Conservation (phyloP, 2,329 filamentous ascomycete species). For the Aspergillus sp. region DNA sequence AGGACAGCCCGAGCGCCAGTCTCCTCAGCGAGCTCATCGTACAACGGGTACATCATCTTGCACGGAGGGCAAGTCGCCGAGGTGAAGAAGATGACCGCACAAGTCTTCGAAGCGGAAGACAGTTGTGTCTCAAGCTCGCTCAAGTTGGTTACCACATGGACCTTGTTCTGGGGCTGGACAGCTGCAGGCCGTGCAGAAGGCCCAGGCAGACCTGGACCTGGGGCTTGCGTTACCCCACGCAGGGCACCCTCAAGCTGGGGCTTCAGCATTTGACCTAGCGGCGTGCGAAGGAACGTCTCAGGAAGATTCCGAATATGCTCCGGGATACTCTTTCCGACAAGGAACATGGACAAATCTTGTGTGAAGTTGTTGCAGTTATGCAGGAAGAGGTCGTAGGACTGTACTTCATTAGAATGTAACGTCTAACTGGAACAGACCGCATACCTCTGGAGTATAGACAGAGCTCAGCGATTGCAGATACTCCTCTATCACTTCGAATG, state of each 20-base stretch:
- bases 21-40: slow-evolving; percentile 75
- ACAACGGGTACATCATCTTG: slow-evolving; percentile 77
- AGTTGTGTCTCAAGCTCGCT: slow-evolving; percentile 63
- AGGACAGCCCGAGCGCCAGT: slow-evolving; percentile 66
- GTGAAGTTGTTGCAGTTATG: slow-evolving; percentile 99
- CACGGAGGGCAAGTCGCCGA: slow-evolving; percentile 84
- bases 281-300: slow-evolving; percentile 78
- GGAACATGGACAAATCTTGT: slow-evolving; percentile 85
- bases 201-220: slow-evolving; percentile 32
- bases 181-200: slow-evolving; percentile 18
- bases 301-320: slow-evolving; percentile 83
- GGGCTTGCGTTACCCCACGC: slow-evolving; percentile 62
- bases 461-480: slow-evolving; percentile 81
- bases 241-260: slow-evolving; percentile 70
- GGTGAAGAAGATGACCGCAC: slow-evolving; percentile 88
- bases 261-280: slow-evolving; percentile 83
- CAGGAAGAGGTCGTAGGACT: slow-evolving; percentile 83
- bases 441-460: slow-evolving; percentile 77
- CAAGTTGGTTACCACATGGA: slow-evolving; percentile 62
- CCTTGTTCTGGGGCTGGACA: slow-evolving; percentile 41
- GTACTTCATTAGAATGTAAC: slow-evolving; percentile 12
- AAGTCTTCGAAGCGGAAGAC: slow-evolving; percentile 60
- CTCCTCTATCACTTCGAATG: slow-evolving; percentile 78
- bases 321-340: slow-evolving; percentile 85
- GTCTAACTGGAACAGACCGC: background rate